Evolutionary conservation across 768 basidiomycete genomes (phyloP), one percentile per base, ranked within the genome.

Genomic region (Russula emetica): DNA sequence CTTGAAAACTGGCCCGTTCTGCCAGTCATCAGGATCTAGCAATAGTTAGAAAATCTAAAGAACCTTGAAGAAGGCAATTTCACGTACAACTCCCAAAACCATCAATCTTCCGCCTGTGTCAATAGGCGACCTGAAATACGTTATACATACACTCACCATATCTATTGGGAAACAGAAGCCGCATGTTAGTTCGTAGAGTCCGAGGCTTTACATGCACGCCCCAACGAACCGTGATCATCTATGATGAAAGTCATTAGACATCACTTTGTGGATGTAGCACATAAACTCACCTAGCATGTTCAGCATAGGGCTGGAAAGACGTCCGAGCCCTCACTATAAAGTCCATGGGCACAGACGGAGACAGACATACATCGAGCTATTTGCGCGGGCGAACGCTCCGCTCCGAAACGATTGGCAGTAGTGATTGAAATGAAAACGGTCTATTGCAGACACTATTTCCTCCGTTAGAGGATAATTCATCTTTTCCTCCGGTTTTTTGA

Each of bases 371-470:
- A 98, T 95, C 16, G 90, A 85, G 67, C 90, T 85, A 72, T 95
- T 97, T 10, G 94, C 93, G 57, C 90, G 79, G 1, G 92, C 91
- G 74, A 96, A 98, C 0, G 92, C 94, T 8, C 94, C 93, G 58
- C 84, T 85, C 62, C 94, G 83, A 76, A 96, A 98, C 51, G 79
- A 75, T 53, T 87, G 82, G 70, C 94, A 96, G 74, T 97, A 97
- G 70, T 95, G 94, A 64, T 87, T 90, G 78, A 95, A 96, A 72
- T 87, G 87, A 72, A 89, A 94, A 45, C 94, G 81, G 71, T 97
- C 94, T 49, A 98, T 85, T 8, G 90, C 87, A 5, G 78, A 70
- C 54, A 76, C 75, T 67, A 98, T 90, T 69, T 92, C 91, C 1
- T 84, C 79, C 0, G 87, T 87, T 10, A 97, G 72, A 1, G 78